These are phyloP conservation scores for Colletotrichum lindemuthianum DNA, from an alignment of 2,329 filamentous ascomycete species.

Conservation along the genomic window DNA sequence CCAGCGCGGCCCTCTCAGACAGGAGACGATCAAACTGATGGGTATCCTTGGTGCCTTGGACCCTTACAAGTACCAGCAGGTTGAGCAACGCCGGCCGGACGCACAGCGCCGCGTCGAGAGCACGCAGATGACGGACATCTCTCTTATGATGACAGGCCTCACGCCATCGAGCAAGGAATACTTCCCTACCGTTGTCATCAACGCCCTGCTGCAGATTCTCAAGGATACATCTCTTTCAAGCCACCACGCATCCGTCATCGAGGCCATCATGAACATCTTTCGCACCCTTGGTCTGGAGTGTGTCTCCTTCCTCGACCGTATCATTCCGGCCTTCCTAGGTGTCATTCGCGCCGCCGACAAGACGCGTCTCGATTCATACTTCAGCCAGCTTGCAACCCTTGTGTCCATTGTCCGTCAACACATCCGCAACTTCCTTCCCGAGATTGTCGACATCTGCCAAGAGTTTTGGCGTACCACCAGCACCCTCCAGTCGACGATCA, in stretches of 20 bases:
- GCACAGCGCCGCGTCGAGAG: conserved; percentile 73
- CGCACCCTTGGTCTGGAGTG: conserved; percentile 95
- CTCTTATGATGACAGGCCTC: conserved; percentile 95
- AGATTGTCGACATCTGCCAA: conserved; percentile 86
- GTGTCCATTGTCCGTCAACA: conserved; percentile 97
- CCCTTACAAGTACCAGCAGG: conserved; percentile 95
- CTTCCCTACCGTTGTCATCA: conserved; percentile 97
- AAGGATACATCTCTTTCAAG: conserved; percentile 90
- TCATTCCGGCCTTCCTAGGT: conserved; percentile 90
- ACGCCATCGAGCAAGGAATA: conserved; percentile 98
- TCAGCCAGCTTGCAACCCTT: conserved; percentile 92
- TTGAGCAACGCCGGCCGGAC: conserved; percentile 88
- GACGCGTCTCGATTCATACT: conserved; percentile 90
- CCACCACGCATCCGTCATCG: conserved; percentile 93
- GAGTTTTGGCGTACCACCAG: conserved; percentile 89
- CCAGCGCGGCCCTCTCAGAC: conserved; percentile 83
- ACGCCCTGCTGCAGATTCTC: conserved; percentile 89
- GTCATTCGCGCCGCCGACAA: conserved; percentile 86
- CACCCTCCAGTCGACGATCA: conserved; percentile 87
- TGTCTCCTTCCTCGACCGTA: conserved; percentile 91
- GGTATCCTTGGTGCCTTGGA: conserved; percentile 95
- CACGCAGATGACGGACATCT: conserved; percentile 86
- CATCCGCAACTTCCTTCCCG: conserved; percentile 88
- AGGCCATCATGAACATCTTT: conserved; percentile 99
- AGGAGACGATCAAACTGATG: conserved; percentile 96